phyloP scores from a whole-genome alignment of 2,329 filamentous ascomycete genomes.

The Beauveria medogensis region DNA sequence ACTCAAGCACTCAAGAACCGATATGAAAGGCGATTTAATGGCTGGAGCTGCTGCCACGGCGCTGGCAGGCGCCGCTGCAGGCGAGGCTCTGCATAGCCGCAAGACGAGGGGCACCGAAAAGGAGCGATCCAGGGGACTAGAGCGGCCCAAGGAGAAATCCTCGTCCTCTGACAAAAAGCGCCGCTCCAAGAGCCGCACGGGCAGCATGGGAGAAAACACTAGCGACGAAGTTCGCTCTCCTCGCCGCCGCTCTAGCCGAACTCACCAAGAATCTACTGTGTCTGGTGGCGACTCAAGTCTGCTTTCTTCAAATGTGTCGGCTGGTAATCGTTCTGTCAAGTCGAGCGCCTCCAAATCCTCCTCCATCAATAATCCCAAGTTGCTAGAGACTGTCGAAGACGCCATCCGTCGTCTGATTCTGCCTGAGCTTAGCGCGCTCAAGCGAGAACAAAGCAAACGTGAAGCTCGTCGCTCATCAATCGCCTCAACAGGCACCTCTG shows the following conservation, averaged over 20 bases:
- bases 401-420: conserved; percentile 84
- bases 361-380: conserved; percentile 84
- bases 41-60: conserved; percentile 29
- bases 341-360: conserved; percentile 50
- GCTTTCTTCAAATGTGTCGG: conserved; percentile 44
- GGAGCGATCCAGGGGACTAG: conserved; percentile 33
- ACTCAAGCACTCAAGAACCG: conserved; percentile 32
- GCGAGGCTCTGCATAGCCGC: conserved; percentile 28
- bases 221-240: conserved; percentile 38
- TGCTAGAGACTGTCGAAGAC: conserved; percentile 87
- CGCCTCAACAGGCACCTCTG: conserved; percentile 46
- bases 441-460: conserved; percentile 77
- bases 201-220: conserved; percentile 40
- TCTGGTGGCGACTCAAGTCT: conserved; percentile 48
- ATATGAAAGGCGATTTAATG: conserved; percentile 30
- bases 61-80: neutral
- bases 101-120: conserved; percentile 37
- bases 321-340: conserved; percentile 48
- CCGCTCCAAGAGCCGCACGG: conserved; percentile 40
- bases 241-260: conserved; percentile 42
- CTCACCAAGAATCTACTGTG: conserved; percentile 43
- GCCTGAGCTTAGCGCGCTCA: conserved; percentile 84
- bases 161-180: conserved; percentile 36
- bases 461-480: conserved; percentile 61
- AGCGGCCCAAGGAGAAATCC: conserved; percentile 38